Base-by-base conservation (phyloP, 257 asterid species). In the Pogostemon cablin region DNA sequence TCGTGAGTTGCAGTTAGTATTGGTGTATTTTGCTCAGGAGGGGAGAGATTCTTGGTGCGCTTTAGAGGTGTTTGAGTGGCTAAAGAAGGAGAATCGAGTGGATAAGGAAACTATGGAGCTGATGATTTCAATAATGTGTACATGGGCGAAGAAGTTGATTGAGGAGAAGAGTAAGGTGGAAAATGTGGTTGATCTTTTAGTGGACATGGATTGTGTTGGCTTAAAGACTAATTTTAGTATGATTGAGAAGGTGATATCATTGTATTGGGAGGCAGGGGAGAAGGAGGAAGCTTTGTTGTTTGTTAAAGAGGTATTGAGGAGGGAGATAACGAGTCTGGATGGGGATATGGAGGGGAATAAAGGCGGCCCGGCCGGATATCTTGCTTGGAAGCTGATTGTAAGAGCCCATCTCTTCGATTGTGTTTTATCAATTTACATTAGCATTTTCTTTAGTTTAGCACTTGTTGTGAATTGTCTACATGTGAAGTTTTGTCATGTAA, bases 331-430 rank as follows among this genome's bases (percentile, higher is more conserved):
- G 7, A 72, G 81, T 61, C 57, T 82, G 1, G 82, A 79, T 25
- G 90, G 76, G 2, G 86, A 81, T 59, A 75, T 39, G 8, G 86
- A 84, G 57, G 91, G 82, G 69, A 86, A 80, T 57, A 89, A 84
- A 76, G 92, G 96, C 7, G 96, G 99, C 2, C 99, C 99, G 0
- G 86, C 82, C 40, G 98, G 99, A 41, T 95, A 91, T 65, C 93
- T 95, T 48, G 96, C 99, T 15, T 95, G 98, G 98, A 93, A 91
- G 86, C 91, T 93, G 99, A 89, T 91, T 98, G 99, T 93, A 86
- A 79, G n/a, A 41, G 1, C 55, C 61, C 57, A 32, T 38, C 59
- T 3, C 68, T 73, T 25, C 34, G 8, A 15, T 57, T 8, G 2
- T 55, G 15, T 62, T 35, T 65, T 54, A 1, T 6, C 78, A 44